Evolutionary conservation across 2,329 filamentous ascomycete genomes (phyloP), one percentile per base, ranked within the genome.

Genomic region (Fusarium fracticaudum): DNA sequence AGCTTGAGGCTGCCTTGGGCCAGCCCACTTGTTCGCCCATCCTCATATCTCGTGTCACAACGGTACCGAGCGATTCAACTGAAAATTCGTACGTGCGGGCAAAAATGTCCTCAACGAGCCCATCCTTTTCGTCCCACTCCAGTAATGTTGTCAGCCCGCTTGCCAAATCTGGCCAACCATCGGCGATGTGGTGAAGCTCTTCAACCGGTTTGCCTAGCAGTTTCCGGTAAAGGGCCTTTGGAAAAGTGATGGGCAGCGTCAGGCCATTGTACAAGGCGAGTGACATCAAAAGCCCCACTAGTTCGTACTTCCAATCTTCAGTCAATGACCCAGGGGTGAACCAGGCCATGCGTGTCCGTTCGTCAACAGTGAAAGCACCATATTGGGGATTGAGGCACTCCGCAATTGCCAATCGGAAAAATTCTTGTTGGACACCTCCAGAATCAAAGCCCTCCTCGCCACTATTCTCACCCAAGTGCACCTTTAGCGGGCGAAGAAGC

Each of bases 391-490:
- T 88, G 51, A 98, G 87, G 8, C 93, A 93, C 78, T 97, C 92
- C 2, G 90, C 90, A 76, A 98, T 91, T 24, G 94, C 91, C 35
- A 98, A 84, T 22, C 94, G 91, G 84, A 99, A 98, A 80, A 98
- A 98, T 73, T 99, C 96, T 80, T 98, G 95, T 77, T 98, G 96
- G 3, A 99, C 95, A 72, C 96, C 96, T 48, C 96, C 96, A 55
- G 96, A 94, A 81, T 99, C 96, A 40, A 97, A 90, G 0, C 96
- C 96, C 80, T 97, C 92, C 81, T 98, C 96, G 37, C 94, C 94
- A 60, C 87, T 87, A 40, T 94, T 91, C 79, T 94, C 92, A 8
- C 95, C 95, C 65, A 98, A 89, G 58, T 94, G 92, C 14, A 99
- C 92, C 78, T 98, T 98, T 40, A 99, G 84, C 2, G 96, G 96